Percentiles rank a stretch among this genome's conserved stretches.
These are phyloP conservation scores for Lecanicillium sp. DNA, from an alignment of 2,329 filamentous ascomycete species.

Conservation along the genomic window DNA sequence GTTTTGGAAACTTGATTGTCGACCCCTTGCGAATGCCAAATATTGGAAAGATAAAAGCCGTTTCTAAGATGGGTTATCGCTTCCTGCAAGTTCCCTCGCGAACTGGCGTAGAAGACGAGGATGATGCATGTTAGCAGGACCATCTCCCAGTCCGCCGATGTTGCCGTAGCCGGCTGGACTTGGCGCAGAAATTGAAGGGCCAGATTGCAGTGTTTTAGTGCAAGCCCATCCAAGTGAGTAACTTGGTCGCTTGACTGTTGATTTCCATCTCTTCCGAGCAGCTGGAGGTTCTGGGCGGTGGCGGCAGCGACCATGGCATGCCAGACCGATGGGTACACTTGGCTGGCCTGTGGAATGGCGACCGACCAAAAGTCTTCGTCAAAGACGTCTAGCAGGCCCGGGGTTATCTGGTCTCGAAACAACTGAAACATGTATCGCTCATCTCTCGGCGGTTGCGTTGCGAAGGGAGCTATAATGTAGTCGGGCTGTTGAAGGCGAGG, in stretches of 20 bases:
- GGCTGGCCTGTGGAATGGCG: not conserved
- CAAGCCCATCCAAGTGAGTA: too few species aligned
- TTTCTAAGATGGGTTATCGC: not conserved
- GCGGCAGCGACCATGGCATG: not conserved
- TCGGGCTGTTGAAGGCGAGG: too few species aligned
- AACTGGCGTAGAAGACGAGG: not conserved
- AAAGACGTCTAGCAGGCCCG: not conserved
- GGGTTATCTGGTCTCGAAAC: not conserved
- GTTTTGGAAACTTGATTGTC: not conserved
- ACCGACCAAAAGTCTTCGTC: not conserved
- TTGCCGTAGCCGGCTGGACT: not conserved
- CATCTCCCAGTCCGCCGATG: not conserved
- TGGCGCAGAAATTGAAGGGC: not conserved
- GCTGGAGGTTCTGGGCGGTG: not conserved
- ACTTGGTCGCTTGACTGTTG: too few species aligned
- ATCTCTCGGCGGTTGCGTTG: not conserved
- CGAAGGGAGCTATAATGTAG: too few species aligned
- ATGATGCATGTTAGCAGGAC: not conserved
- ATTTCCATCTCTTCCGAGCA: too few species aligned
- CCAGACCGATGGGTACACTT: not conserved
- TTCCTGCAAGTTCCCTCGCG: not conserved
- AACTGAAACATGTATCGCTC: not conserved
- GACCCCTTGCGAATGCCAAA: not conserved
- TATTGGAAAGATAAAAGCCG: not conserved
- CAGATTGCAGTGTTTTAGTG: not conserved